These are phyloP conservation scores for Xylaria bambusicola DNA, from an alignment of 495 filamentous ascomycete species.

Conservation along the genomic window DNA sequence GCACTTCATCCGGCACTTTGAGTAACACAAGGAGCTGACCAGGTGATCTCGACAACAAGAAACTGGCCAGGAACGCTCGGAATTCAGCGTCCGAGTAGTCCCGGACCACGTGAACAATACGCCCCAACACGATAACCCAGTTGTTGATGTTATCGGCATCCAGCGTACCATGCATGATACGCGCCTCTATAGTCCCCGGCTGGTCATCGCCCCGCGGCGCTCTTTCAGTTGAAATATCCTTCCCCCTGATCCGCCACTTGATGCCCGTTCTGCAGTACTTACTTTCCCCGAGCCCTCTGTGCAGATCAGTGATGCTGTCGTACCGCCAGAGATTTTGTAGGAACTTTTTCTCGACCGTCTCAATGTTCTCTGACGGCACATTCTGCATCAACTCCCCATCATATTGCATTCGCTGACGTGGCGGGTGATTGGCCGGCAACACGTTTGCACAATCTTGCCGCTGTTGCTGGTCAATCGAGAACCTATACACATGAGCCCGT, in stretches of 20 bases:
- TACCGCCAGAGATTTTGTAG: constrained; percentile 20
- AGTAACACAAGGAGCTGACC: constrained; percentile 11
- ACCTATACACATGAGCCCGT: neutral
- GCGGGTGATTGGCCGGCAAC: neutral
- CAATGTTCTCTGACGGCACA: neutral
- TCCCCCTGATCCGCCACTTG: neutral
- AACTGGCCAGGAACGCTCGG: neutral
- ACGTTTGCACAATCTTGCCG: neutral
- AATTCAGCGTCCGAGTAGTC: neutral
- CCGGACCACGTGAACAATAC: constrained; percentile 15
- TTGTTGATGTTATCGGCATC: constrained; percentile 28
- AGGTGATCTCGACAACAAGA: neutral
- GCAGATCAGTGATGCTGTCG: constrained; percentile 1
- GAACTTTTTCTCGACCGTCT: neutral
- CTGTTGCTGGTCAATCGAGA: neutral
- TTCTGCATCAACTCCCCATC: neutral
- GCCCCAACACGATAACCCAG: constrained; percentile 21
- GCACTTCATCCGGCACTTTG: constrained; percentile 5
- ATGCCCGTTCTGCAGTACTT: too few relatives aligned
- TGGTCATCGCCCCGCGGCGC: neutral
- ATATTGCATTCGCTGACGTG: neutral
- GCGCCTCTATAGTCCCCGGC: constrained; percentile 24
- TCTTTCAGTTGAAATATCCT: neutral
- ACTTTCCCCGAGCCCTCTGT: neutral
- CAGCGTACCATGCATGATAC: constrained; percentile 31